Conservation (phyloP, 352 stramenopile species). For the Phytophthora chlamydospora region DNA sequence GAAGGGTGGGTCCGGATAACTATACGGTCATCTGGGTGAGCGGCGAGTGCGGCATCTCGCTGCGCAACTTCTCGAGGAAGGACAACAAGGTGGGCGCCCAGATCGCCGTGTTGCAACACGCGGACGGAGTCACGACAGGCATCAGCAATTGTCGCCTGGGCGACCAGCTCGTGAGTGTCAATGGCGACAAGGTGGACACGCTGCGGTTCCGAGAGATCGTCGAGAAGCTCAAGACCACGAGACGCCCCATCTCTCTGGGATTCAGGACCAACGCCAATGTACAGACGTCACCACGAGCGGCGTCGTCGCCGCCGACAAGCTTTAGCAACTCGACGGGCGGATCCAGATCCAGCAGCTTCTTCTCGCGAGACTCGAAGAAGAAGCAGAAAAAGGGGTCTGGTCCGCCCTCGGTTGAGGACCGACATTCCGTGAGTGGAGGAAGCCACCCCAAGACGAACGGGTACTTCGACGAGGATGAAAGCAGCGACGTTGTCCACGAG, state of each 20-base stretch:
- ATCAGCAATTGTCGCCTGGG: slow-evolving; percentile 80
- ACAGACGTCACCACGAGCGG: slow-evolving; percentile 59
- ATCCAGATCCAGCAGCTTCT: slow-evolving; percentile 24
- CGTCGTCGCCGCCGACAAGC: slow-evolving; percentile 12
- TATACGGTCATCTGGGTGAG: slow-evolving; percentile 86
- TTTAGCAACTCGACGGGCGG: slow-evolving; percentile 23
- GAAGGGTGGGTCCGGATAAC: slow-evolving; percentile 20
- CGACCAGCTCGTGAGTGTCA: slow-evolving; percentile 78
- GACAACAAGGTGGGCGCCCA: slow-evolving; percentile 77
- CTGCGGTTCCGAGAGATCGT: slow-evolving; percentile 77
- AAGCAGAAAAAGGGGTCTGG: slow-evolving; percentile 6
- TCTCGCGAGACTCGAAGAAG: slow-evolving; percentile 11
- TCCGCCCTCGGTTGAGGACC: neutral
- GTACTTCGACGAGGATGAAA: slow-evolving; percentile 34
- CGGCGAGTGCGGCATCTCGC: slow-evolving; percentile 83
- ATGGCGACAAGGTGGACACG: slow-evolving; percentile 67
- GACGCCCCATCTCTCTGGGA: slow-evolving; percentile 69
- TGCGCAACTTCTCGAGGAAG: slow-evolving; percentile 75
- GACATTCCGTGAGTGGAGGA: slow-evolving; percentile 26
- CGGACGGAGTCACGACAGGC: slow-evolving; percentile 75
- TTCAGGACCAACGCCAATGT: slow-evolving; percentile 76
- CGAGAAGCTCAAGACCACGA: slow-evolving; percentile 75
- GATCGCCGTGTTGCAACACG: slow-evolving; percentile 81
- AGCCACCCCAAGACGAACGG: slow-evolving; percentile 10
- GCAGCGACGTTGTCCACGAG: slow-evolving; percentile 30